These are phyloP conservation scores for Camelina sativa DNA, from an alignment of 345 rosid genomes.

Conservation along the genomic window DNA sequence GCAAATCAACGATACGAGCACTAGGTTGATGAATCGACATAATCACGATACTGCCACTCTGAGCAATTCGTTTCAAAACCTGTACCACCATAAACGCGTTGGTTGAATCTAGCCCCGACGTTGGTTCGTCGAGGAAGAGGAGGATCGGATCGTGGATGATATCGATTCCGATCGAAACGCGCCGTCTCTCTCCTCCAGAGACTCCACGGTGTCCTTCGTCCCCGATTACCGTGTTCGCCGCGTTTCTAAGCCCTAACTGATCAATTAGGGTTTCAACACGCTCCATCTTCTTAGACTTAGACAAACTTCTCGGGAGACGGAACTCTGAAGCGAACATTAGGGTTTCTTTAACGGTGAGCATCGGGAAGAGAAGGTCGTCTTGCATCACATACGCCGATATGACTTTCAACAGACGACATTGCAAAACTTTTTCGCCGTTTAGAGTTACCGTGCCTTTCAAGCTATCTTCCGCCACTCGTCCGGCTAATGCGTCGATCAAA, in stretches of 20 bases:
- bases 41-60: slow-evolving; percentile 82
- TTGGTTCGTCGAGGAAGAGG: slow-evolving; percentile 88
- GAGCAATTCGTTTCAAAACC: slow-evolving; percentile 80
- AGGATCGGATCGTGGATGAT: slow-evolving; percentile 88
- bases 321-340: slow-evolving; percentile 92
- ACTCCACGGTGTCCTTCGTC: slow-evolving; percentile 98
- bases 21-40: slow-evolving; percentile 98
- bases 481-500: slow-evolving; percentile 77
- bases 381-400: slow-evolving; percentile 98
- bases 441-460: slow-evolving; percentile 66
- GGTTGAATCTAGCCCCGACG: slow-evolving; percentile 92
- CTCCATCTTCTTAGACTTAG: slow-evolving; percentile 72
- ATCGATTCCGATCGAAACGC: slow-evolving; percentile 90
- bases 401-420: slow-evolving; percentile 72
- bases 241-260: slow-evolving; percentile 81
- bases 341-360: slow-evolving; percentile 93
- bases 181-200: slow-evolving; percentile 90
- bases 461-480: slow-evolving; percentile 66
- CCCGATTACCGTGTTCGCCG: slow-evolving; percentile 82
- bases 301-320: slow-evolving; percentile 69
- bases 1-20: slow-evolving; percentile 58
- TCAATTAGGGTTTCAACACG: slow-evolving; percentile 87
- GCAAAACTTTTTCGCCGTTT: slow-evolving; percentile 67
- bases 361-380: slow-evolving; percentile 81
- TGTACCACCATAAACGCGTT: slow-evolving; percentile 94